These are phyloP conservation scores for Penicillium oxalicum DNA, from an alignment of 2,329 filamentous ascomycete species.

Conservation along the genomic window DNA sequence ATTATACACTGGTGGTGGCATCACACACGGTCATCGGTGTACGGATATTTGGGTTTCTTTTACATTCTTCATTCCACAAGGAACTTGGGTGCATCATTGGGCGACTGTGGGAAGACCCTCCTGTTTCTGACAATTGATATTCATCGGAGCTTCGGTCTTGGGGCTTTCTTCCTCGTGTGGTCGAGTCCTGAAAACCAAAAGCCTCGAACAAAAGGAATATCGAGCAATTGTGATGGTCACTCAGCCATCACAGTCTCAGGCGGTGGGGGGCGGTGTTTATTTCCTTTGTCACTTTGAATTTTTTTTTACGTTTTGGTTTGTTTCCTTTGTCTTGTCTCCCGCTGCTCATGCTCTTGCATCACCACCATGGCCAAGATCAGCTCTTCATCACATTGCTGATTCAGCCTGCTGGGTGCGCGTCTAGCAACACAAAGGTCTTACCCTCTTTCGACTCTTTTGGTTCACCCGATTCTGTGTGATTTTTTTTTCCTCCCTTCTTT, in stretches of 20 bases:
- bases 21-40: conserved; percentile 19
- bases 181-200: conserved; percentile 1
- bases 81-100: conserved; percentile 5
- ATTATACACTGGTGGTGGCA: conserved; percentile 23
- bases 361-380: conserved; percentile 9
- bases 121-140: conserved; percentile 2
- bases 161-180: neutral
- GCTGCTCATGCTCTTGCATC: conserved; percentile 4
- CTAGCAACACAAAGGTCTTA: conserved; percentile 15
- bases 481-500: conserved; percentile 19
- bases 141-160: conserved; percentile 1
- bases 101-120: neutral
- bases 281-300: conserved; percentile 41
- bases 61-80: conserved; percentile 5
- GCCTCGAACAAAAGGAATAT: conserved; percentile 11
- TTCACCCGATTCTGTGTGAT: conserved; percentile 26
- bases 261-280: conserved; percentile 24
- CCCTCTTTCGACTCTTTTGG: conserved; percentile 42
- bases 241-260: conserved; percentile 4
- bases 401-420: conserved; percentile 5
- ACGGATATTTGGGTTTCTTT: conserved; percentile 13
- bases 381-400: conserved; percentile 13
- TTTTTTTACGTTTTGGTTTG: conserved; percentile 32
- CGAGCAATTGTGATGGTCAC: conserved; percentile 16
- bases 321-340: conserved; percentile 13